These are phyloP conservation scores for Smallanthus sonchifolius DNA, from an alignment of 129 eudicot genomes.

Conservation along the genomic window DNA sequence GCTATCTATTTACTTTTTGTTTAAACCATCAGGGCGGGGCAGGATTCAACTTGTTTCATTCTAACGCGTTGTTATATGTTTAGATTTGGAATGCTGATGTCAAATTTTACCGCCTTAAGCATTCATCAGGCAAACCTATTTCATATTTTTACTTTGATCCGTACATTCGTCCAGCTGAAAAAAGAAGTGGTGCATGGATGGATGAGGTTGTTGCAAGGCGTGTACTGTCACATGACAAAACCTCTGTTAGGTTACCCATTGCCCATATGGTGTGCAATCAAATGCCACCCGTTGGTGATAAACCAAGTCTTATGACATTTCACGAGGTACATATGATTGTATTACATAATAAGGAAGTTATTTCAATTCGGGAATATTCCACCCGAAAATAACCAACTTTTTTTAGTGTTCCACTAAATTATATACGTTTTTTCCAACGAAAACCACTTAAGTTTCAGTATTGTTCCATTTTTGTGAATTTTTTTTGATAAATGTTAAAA, in stretches of 20 bases:
- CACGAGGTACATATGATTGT: slow-evolving; percentile 58
- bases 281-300: slow-evolving; percentile 98
- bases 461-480: too few species aligned
- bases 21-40: background rate
- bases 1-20: slow-evolving; percentile 3
- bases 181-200: slow-evolving; percentile 99
- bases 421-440: background rate
- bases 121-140: slow-evolving; percentile 67
- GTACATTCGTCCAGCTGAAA: slow-evolving; percentile 91
- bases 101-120: slow-evolving; percentile 72
- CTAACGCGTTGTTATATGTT: slow-evolving; percentile 3
- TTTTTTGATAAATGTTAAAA: too few species aligned
- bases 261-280: slow-evolving; percentile 99
- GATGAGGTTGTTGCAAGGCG: slow-evolving; percentile 88
- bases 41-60: background rate
- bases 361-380: background rate
- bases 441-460: too few species aligned
- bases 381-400: too few species aligned
- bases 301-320: slow-evolving; percentile 98
- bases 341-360: background rate
- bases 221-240: slow-evolving; percentile 61
- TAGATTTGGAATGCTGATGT: slow-evolving; percentile 94
- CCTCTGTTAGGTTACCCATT: slow-evolving; percentile 80
- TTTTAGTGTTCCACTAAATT: background rate
- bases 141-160: slow-evolving; percentile 97